phyloP scores from a whole-genome alignment of 805 yeast genomes.

The Lachancea dasiensis region DNA sequence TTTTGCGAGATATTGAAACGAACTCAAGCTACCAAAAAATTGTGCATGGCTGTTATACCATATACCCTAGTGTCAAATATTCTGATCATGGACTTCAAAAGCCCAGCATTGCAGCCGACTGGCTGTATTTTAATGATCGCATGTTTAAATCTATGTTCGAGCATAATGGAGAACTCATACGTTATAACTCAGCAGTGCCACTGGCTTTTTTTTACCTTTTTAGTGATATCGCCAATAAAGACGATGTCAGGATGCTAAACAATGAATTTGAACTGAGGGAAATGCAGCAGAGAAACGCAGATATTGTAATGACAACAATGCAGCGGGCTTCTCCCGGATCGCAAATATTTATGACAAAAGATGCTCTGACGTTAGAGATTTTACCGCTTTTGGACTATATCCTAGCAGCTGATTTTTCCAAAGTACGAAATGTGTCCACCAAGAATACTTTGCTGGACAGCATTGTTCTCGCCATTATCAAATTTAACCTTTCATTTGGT shows the following conservation, averaged over 20 bases:
- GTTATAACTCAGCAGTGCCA: slow-evolving; percentile 52
- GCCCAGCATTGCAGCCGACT: slow-evolving; percentile 61
- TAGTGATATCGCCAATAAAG: slow-evolving; percentile 48
- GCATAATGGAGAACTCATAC: slow-evolving; percentile 42
- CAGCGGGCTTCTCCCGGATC: slow-evolving; percentile 13
- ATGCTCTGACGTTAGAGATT: slow-evolving; percentile 26
- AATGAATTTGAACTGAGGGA: slow-evolving; percentile 32
- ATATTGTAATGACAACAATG: slow-evolving; percentile 26
- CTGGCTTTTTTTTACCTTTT: slow-evolving; percentile 60
- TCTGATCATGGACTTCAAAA: slow-evolving; percentile 57
- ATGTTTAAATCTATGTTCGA: slow-evolving; percentile 36
- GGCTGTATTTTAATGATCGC: slow-evolving; percentile 70
- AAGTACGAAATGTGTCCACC: slow-evolving; percentile 22
- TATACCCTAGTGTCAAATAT: slow-evolving; percentile 54
- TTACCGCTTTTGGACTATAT: slow-evolving; percentile 35
- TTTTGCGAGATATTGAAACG: slow-evolving; percentile 43
- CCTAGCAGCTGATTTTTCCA: slow-evolving; percentile 21
- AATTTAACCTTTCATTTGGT: slow-evolving; percentile 38
- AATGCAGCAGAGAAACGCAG: slow-evolving; percentile 21
- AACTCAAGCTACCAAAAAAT: slow-evolving; percentile 57
- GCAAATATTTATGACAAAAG: slow-evolving; percentile 18
- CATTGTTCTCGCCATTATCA: slow-evolving; percentile 36
- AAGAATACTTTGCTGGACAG: slow-evolving; percentile 30
- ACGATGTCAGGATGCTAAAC: slow-evolving; percentile 27
- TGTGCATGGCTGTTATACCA: slow-evolving; percentile 63